Base-by-base conservation (phyloP, 768 basidiomycete genomes). In the Tylopilus cervinicoccineus region DNA sequence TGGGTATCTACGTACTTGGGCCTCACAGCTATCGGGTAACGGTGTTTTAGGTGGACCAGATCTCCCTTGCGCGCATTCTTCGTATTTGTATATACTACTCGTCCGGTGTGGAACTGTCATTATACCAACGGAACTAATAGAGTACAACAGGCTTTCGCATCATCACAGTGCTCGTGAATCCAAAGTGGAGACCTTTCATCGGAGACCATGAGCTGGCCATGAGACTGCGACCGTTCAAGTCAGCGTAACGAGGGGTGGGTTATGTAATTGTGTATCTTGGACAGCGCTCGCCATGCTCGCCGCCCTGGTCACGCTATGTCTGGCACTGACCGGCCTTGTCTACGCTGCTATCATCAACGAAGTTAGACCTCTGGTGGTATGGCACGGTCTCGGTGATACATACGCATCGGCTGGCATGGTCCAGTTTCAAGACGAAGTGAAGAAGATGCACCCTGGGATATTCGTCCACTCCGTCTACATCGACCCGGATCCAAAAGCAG, bases 341-440 rank as follows among this genome's bases (percentile, higher is more conserved):
- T 50, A 45, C 12, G 40, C 61, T 40, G 51, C 51, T 27, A 34
- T 49, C 13, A 49, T 55, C 27, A 55, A 45, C 16, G 19, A 55
- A 9, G 26, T 69, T 33, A 72, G 83, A 22, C 83, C 86, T 8
- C 71, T 88, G 17, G 86, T 88, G 24, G 65, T 88, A 43, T 88
- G 86, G 87, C 86, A 88, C 65, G 87, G 86, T 28, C 60, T 88
- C 75, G 86, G 89, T n/a, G 91, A 93, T 67, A 79, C 84, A 2
- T 79, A 89, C 55, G 71, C 76, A 41, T 86, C 90, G 1, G 69
- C 80, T 1, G 90, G 87, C 13, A 88, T 93, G 74, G 66, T 81
- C 36, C 70, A 84, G 53, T 86, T 91, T 55, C 72, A 75, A 46
- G 62, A 69, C 13, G 63, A 73, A 42, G 76, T 93, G 58, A 74